Base-by-base conservation (phyloP, 495 filamentous ascomycete species). In the Pyrenula massariospora region DNA sequence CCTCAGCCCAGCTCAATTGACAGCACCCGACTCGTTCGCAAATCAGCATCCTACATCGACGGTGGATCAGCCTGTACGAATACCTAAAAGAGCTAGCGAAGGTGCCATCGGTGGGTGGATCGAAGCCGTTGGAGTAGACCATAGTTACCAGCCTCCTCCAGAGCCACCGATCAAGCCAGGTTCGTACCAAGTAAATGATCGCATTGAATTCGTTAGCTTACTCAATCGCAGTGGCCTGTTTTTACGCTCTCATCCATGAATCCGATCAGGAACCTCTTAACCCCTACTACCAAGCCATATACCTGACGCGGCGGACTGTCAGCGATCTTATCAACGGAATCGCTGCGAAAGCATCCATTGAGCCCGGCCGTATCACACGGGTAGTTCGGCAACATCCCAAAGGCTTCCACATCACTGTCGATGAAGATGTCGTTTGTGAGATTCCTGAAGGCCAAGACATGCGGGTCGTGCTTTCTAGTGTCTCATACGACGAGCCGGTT, bases 381-480 rank as follows among this genome's bases (percentile, higher is more conserved):
- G 83, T 85, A 1, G 67, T 95, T 22, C 88, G 78, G 36, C 73
- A 91, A 56, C 85, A 86, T 22, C 70, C 79, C 22, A 80, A 81
- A 56, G 89, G 91, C 0, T 66, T 96, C 2, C 81, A 87, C 60
- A 84, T 98, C 50, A 83, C 91, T 66, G 77, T 97, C 54, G 93
- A 98, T 66, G 88, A 98, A 59, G 90, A 96, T 52, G 84, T 93
- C 24, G 83, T 98, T 20, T 79, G 79, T n/a, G 86, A 91, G 66
- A 75, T 97, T 15, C 77, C 84, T 0, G 93, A 98, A 70, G 90
- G 91, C 8, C 89, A 96, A 64, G 92, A 96, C 63, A 91, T 98
- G 84, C 77, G 78, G 25, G 80, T 78, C 54, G 83, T 85, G 62
- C 77, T 86, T 60, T 67, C 65, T 49, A 75, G 82, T 53, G 47